Evolutionary conservation across 768 basidiomycete genomes (phyloP).

Genomic region (Hypholoma fasciculare): DNA sequence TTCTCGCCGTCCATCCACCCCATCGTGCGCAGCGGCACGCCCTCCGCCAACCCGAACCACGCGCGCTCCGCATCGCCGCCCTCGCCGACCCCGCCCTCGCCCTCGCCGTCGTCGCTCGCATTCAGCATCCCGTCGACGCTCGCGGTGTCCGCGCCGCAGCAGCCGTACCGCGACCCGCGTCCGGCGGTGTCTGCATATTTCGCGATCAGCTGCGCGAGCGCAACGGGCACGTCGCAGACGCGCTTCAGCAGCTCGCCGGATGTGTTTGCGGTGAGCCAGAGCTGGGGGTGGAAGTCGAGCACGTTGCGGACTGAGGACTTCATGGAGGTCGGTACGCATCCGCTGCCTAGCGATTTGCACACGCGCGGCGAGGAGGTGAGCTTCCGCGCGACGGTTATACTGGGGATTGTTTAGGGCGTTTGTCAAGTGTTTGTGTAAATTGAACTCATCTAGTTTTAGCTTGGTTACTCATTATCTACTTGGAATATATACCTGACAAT

Average conservation of each 20-base stretch:
- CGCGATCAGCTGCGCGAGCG: constrained; percentile 77
- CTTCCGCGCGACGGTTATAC: constrained; percentile 74
- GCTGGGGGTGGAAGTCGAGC: constrained; percentile 90
- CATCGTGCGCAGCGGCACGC: constrained; percentile 44
- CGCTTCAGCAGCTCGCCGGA: constrained; percentile 87
- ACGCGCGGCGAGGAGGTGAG: constrained; percentile 51
- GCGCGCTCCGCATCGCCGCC: constrained; percentile 23
- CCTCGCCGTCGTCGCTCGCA: constrained; percentile 14
- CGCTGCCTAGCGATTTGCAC: constrained; percentile 15
- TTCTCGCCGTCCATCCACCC: constrained; percentile 48
- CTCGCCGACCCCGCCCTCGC: constrained; percentile 9
- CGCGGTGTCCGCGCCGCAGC: constrained; percentile 42
- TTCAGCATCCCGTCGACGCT: constrained; percentile 15
- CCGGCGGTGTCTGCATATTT: constrained; percentile 78
- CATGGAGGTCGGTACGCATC: constrained; percentile 34
- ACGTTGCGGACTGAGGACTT: constrained; percentile 51
- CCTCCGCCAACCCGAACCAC: constrained; percentile 10
- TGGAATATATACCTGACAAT: too few relatives aligned
- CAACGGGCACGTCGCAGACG: constrained; percentile 79
- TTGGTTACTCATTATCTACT: too few relatives aligned
- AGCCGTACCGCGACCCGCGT: constrained; percentile 79
- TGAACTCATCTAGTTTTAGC: not conserved
- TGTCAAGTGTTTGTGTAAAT: not conserved
- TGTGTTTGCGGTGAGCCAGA: constrained; percentile 79
- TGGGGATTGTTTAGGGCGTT: constrained; percentile 63